Evolutionary conservation across 352 stramenopile genomes (phyloP), one percentile per base, ranked within the genome.

Genomic region (Globisporangium middletonii): DNA sequence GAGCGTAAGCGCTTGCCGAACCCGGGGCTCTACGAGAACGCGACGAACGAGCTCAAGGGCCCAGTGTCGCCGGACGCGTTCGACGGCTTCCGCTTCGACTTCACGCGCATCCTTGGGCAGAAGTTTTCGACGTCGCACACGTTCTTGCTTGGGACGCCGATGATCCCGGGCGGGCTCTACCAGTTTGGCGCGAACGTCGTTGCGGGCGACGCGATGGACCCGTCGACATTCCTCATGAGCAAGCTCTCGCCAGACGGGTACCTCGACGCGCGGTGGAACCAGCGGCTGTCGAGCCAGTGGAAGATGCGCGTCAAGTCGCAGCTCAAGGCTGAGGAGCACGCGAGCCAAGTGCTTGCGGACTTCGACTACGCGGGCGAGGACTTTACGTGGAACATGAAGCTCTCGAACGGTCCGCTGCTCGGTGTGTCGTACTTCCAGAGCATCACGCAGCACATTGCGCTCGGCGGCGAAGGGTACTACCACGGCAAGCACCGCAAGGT

Each of bases 341-440:
- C 78, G 26, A 89, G 80, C 48, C 84, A 94, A 62, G 80, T 79
- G 43, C 77, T 92, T 28, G 78, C 79, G 7, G 86, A 96, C 66
- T 77, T 94, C 52, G 86, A 96, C 69, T 93, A 92, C 64, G 45
- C 61, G 27, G 84, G 85, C 53, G 75, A 89, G 38, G 85, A 94
- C 65, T 96, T 92, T 61, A 90, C 72, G 58, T 93, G 82, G 76
- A 94, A 92, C 78, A 82, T 95, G 73, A 96, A 96, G 79, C 41
- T 93, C 53, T 90, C 83, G 54, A 93, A 96, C 67, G 87, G 87
- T 55, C 82, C 85, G n/a, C 65, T 94, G 57, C 53, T 94, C 27
- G 85, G 85, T 26, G 75, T 89, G 46, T 90, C 77, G 63, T 96
- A 96, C 71, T 76, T 96, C 56, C 87, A 96, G 78, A 92, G 78